A percentile compares a stretch with the other conserved stretches of the same genome.
These are phyloP conservation scores for Arabidopsis suecica DNA, from an alignment of 345 rosid genomes.

Conservation along the genomic window DNA sequence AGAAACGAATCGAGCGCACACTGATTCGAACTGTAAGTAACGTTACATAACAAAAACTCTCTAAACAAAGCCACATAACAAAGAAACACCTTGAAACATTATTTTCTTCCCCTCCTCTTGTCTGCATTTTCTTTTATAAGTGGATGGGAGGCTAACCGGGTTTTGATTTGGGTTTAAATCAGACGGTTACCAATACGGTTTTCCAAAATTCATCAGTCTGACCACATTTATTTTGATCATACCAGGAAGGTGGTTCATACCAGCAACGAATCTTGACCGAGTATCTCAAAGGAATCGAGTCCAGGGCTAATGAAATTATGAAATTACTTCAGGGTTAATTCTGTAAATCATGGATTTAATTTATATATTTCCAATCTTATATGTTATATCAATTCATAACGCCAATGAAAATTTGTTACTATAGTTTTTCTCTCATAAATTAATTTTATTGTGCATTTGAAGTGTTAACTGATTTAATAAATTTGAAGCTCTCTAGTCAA, in stretches of 20 bases:
- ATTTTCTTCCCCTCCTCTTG: background rate
- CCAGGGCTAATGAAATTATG: constrained; percentile 66
- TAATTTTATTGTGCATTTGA: background rate
- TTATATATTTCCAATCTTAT: background rate
- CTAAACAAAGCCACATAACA: background rate
- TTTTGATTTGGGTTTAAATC: constrained; percentile 10
- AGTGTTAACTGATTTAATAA: background rate
- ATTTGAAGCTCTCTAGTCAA: background rate
- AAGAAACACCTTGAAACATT: background rate
- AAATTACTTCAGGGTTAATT: constrained; percentile 55
- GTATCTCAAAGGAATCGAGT: constrained; percentile 80
- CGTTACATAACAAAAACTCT: constrained; percentile 1
- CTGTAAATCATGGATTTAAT: background rate
- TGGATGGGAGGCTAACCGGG: constrained; percentile 6
- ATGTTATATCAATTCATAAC: background rate
- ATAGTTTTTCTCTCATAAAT: background rate
- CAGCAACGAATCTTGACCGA: constrained; percentile 78
- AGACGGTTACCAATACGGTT: background rate
- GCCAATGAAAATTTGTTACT: background rate
- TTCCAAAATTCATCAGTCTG: background rate
- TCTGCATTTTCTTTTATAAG: background rate
- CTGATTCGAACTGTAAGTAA: constrained; percentile 83
- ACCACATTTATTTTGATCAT: constrained; percentile 1
- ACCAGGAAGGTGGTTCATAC: constrained; percentile 95
- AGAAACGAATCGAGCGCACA: constrained; percentile 77